phyloP scores from a whole-genome alignment of 1,284 basidiomycete species.

The Sphagnurus paluster region DNA sequence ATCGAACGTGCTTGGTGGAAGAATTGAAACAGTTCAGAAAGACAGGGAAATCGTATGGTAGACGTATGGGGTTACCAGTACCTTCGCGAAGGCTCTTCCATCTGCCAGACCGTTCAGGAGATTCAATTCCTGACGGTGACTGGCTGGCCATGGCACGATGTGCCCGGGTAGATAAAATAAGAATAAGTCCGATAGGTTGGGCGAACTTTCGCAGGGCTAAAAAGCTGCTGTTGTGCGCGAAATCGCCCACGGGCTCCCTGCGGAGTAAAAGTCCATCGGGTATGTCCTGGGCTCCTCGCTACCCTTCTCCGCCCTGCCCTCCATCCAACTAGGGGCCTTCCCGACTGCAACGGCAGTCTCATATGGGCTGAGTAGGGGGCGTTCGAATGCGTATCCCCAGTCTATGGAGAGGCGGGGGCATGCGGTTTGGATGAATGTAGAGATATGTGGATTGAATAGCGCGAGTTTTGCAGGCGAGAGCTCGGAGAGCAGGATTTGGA shows the following conservation, averaged over 20 bases:
- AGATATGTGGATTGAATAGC: constrained; percentile 79
- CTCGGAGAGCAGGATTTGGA: constrained; percentile 94
- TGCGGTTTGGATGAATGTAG: constrained; percentile 92
- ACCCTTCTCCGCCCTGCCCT: constrained; percentile 29
- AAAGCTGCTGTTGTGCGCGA: constrained; percentile 46
- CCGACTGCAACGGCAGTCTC: constrained; percentile 91
- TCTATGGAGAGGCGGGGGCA: constrained; percentile 97
- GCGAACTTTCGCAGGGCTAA: constrained; percentile 21
- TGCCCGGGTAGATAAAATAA: no score
- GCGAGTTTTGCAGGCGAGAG: constrained; percentile 92
- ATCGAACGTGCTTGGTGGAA: no score
- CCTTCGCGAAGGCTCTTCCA: no score
- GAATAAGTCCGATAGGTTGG: no score
- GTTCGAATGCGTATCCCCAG: constrained; percentile 96
- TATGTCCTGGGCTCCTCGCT: constrained; percentile 49
- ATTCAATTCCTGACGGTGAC: no score
- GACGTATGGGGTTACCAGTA: no score
- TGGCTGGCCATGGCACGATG: no score
- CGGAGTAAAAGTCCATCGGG: constrained; percentile 96
- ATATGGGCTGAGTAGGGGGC: constrained; percentile 91
- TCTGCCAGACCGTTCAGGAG: no score
- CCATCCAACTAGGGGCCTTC: constrained; percentile 65
- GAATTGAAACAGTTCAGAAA: no score
- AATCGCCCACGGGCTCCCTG: constrained; percentile 73
- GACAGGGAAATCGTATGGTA: no score